Base-by-base conservation (phyloP, 805 yeast species). In the Tetrapisispora nanseiensis region DNA sequence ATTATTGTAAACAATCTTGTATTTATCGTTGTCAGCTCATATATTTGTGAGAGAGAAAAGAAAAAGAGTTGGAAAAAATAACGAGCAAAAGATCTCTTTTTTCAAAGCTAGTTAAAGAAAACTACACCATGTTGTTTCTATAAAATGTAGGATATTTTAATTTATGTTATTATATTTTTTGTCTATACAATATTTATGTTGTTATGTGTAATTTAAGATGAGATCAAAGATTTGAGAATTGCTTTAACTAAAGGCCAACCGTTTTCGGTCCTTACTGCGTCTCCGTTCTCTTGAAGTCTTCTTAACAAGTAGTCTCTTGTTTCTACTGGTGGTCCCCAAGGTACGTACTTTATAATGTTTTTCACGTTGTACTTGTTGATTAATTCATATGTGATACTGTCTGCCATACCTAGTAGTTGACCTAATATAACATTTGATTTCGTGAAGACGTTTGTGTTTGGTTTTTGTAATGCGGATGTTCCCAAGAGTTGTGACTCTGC, bases 311-410 rank as follows among this genome's bases (percentile, higher is more conserved):
- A 89, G 52, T 86, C 95, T 67, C 85, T 86, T 45, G 96, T 87
- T 66, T 90, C 97, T 51, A 77, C 66, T 43, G 95, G 94, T 27
- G 97, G 97, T 9, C 97, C 97, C 97, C 97, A 89, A 15, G 97
- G 95, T 48, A 89, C 96, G 60, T 90, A 89, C 67, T 90, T 90
- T 66, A 90, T 80, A 41, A 89, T 80, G 56, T 86, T 86, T 47
- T 72, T 76, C 35, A 76, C 83, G 35, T 75, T 70, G 50, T 82
- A 76, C 37, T 78, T 70, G 32, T 71, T 65, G 43, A 85, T 76
- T 55, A 89, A 71, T 51, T 83, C 86, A 59, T 74, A 72, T 21
- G 96, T 86, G 46, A 85, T 75, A 55, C 82, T 81, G 63, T 89
- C 97, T 40, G 95, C 94, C 97, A 89, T 90, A 29, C 97, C 97